phyloP scores from a whole-genome alignment of 495 filamentous ascomycete genomes.

The Lophium mytilinum region DNA sequence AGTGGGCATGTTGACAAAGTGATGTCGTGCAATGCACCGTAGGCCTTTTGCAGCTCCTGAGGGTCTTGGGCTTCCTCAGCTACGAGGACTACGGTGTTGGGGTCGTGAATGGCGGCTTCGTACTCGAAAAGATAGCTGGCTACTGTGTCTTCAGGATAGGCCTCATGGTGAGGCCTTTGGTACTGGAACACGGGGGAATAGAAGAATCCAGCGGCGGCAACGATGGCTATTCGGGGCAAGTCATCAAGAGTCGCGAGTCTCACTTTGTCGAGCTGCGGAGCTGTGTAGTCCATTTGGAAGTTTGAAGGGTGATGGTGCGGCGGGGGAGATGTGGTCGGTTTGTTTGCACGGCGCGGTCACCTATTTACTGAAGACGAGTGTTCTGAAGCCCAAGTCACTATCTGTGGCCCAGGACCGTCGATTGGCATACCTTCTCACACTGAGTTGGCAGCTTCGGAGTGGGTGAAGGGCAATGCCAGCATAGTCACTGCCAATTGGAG shows the following conservation, averaged over 20 bases:
- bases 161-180: constrained; percentile 13
- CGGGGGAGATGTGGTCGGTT: too few relatives aligned
- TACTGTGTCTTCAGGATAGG: constrained; percentile 16
- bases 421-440: too few relatives aligned
- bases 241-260: constrained; percentile 16
- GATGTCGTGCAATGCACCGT: constrained; percentile 8
- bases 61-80: constrained; percentile 6
- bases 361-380: too few relatives aligned
- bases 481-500: too few relatives aligned
- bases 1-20: not conserved
- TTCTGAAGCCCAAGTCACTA: too few relatives aligned
- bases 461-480: too few relatives aligned
- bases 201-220: constrained; percentile 20
- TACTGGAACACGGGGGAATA: constrained; percentile 20
- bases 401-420: too few relatives aligned
- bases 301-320: too few relatives aligned
- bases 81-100: constrained; percentile 11
- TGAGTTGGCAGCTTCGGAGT: too few relatives aligned
- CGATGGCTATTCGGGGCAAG: constrained; percentile 14
- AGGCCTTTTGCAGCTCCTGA: not conserved
- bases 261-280: constrained; percentile 9
- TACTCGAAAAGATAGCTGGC: constrained; percentile 14
- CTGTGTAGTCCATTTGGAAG: not conserved
- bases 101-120: constrained; percentile 6
- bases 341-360: too few relatives aligned